Conservation (phyloP, 768 basidiomycete genomes). For the Phaeotremella skinneri region DNA sequence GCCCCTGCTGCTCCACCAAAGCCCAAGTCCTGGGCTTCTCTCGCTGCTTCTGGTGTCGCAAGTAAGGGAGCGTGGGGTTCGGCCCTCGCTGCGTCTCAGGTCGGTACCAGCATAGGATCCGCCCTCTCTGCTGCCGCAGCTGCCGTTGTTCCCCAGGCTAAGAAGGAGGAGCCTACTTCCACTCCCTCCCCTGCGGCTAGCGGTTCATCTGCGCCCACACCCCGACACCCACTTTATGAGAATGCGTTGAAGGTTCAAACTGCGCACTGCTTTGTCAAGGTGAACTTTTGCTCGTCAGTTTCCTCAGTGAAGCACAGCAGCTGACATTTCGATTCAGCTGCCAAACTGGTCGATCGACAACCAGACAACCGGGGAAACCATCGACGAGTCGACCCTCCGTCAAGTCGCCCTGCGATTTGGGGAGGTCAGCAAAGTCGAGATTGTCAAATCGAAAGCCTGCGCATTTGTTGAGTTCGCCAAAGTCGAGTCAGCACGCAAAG, state of each 20-base stretch:
- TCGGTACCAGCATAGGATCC: conserved; percentile 42
- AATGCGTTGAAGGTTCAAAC: conserved; percentile 67
- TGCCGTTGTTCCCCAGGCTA: conserved; percentile 14
- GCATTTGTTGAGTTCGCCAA: conserved; percentile 86
- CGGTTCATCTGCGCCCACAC: conserved; percentile 11
- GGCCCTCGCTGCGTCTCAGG: conserved; percentile 73
- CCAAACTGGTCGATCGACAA: conserved; percentile 50
- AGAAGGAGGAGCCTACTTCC: conserved; percentile 19
- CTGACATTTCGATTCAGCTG: conserved; percentile 33
- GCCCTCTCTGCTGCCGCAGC: conserved; percentile 27
- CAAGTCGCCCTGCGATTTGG: conserved; percentile 45
- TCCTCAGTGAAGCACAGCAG: not conserved
- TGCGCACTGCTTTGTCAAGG: conserved; percentile 87
- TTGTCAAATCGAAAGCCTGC: conserved; percentile 82
- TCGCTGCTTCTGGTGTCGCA: conserved; percentile 68
- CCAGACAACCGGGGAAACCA: conserved; percentile 30
- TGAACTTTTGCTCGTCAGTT: conserved; percentile 12
- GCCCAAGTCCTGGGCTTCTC: conserved; percentile 86
- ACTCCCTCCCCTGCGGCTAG: conserved; percentile 27
- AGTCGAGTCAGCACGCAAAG: conserved; percentile 77
- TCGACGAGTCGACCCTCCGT: conserved; percentile 40
- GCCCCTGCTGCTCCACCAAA: conserved; percentile 54
- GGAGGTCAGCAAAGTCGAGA: conserved; percentile 76
- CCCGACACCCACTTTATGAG: conserved; percentile 41
- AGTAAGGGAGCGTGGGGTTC: conserved; percentile 73